Evolutionary conservation across 2,329 filamentous ascomycete species (phyloP), one percentile per base, ranked within the genome.

Genomic region (Ceratocystis alfenasii): DNA sequence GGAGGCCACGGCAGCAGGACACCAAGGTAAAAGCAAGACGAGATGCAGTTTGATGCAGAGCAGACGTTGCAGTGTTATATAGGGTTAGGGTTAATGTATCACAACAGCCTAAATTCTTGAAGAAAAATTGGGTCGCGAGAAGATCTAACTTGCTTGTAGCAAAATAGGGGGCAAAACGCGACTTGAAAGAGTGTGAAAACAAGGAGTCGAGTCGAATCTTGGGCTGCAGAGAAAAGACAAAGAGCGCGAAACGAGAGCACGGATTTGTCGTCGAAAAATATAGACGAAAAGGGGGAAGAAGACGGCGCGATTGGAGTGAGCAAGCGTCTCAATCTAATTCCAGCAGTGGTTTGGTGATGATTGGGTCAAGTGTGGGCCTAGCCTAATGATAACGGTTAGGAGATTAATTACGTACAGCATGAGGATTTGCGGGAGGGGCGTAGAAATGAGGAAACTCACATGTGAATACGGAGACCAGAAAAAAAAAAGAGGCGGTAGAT

Each of bases 31-130:
- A 15, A 41, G 36, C 36, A 4, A 50, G 48, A 22, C 48, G 48
- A 50, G 20, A 12, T 25, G 6, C 46, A 20, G 5, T 5, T 48
- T 55, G 6, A 25, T 20, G 20, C 20, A 20, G 25, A 36, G 36
- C 17, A 36, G 65, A 66, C 61, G 65, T 66, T 57, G 10, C 36
- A 41, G 5, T 41, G 33, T 12, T 1, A 50, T 0, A 1, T 8
- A 7, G 7, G 25, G 25, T 66, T 63, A 22, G 60, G 65, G 65
- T 63, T 20, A 4, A 22, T 15, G 48, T 62, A 36, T 63, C 57
- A 62, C 65, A 62, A 30, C 20, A 50, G n/a, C 8, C 63, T n/a
- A 45, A 30, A 30, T 17, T 50, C 7, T 50, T 20, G 28, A 53
- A 48, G 25, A n/a, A 53, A 36, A 46, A n/a, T 44, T 25, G 15